phyloP scores from a whole-genome alignment of 164 flowering plant genomes.

The Vitis cinerea region DNA sequence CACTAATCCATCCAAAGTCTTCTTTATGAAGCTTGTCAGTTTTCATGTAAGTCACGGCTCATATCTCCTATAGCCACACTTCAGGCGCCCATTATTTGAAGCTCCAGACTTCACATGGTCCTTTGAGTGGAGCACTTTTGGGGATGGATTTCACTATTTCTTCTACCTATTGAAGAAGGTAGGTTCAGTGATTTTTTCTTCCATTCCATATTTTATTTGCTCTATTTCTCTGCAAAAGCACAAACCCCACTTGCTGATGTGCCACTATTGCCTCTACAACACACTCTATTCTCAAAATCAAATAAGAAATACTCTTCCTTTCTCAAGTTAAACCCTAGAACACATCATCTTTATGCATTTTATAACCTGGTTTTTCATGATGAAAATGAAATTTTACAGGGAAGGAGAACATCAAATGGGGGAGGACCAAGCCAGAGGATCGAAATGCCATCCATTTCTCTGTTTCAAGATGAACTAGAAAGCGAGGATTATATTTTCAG shows the following conservation, averaged over 20 bases:
- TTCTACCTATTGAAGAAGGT: slow-evolving; percentile 81
- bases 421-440: slow-evolving; percentile 16
- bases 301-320: too few relatives aligned
- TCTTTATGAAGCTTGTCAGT: too few relatives aligned
- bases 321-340: neutral
- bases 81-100: slow-evolving; percentile 78
- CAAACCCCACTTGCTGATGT: too few relatives aligned
- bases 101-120: slow-evolving; percentile 82
- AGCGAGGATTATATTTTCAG: slow-evolving; percentile 75
- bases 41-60: neutral
- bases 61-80: slow-evolving; percentile 70
- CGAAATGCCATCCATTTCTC: slow-evolving; percentile 36
- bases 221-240: neutral
- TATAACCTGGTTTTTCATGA: neutral
- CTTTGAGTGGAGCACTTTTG: slow-evolving; percentile 77
- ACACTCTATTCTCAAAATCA: too few relatives aligned
- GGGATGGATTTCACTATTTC: slow-evolving; percentile 91
- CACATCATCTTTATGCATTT: neutral
- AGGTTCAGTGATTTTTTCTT: slow-evolving; percentile 4
- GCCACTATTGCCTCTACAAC: too few relatives aligned
- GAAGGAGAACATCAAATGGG: slow-evolving; percentile 36
- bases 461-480: slow-evolving; percentile 78
- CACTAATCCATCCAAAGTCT: neutral
- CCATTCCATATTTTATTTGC: neutral
- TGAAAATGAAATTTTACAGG: slow-evolving; percentile 39